Percentiles rank a stretch among this genome's conserved stretches.
Evolutionary conservation across 2,329 filamentous ascomycete species (phyloP).

Genomic region (Capronia americana): DNA sequence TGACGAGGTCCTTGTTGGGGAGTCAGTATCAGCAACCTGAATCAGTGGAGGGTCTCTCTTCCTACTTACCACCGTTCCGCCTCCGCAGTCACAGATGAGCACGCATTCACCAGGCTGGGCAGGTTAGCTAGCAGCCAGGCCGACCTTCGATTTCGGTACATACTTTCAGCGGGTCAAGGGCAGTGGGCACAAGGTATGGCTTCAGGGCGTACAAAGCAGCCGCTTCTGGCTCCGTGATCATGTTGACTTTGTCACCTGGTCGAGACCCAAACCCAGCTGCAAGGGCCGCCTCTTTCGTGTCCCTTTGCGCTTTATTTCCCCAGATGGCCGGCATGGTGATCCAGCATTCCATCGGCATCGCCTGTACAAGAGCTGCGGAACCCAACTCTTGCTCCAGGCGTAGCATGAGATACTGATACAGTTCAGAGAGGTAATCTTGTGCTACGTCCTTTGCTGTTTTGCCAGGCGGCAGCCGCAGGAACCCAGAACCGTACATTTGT

Average conservation of each 20-base stretch:
- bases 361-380: conserved; percentile 26
- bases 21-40: background rate
- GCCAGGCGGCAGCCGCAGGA: conserved; percentile 36
- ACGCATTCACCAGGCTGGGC: background rate
- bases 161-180: background rate
- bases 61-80: background rate
- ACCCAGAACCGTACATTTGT: conserved; percentile 19
- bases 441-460: conserved; percentile 39
- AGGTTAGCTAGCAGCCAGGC: background rate
- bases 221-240: conserved; percentile 39
- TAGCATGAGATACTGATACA: conserved; percentile 38
- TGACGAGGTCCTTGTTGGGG: background rate
- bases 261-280: conserved; percentile 32
- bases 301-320: conserved; percentile 21
- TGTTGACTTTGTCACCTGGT: conserved; percentile 22
- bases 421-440: conserved; percentile 38
- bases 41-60: background rate
- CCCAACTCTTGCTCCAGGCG: conserved; percentile 9
- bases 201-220: conserved; percentile 37
- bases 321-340: conserved; percentile 38
- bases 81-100: background rate
- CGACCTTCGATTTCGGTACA: background rate
- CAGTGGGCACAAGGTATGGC: background rate
- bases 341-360: conserved; percentile 31
- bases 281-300: conserved; percentile 25